Conservation (phyloP, 495 filamentous ascomycete species). For the Talaromyces proteolyticus region DNA sequence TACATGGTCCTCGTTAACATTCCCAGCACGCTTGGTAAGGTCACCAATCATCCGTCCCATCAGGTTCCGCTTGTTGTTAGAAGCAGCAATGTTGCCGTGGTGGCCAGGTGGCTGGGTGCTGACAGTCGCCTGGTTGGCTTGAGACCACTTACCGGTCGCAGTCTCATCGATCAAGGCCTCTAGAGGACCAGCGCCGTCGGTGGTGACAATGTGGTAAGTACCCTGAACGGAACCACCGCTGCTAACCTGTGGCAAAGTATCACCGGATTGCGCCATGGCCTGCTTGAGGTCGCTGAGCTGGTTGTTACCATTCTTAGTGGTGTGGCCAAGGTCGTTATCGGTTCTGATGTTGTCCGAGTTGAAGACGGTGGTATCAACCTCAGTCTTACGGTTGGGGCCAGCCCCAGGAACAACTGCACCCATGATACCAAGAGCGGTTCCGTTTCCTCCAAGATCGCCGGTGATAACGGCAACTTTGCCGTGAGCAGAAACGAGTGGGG, state of each 20-base stretch:
- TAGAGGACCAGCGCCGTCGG: constrained; percentile 31
- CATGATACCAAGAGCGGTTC: constrained; percentile 1
- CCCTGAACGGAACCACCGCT: constrained; percentile 23
- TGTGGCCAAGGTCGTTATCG: neutral
- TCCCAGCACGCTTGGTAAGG: constrained; percentile 22
- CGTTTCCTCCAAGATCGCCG: constrained; percentile 2
- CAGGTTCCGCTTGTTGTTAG: neutral
- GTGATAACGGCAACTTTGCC: constrained; percentile 1
- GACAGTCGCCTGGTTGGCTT: constrained; percentile 5
- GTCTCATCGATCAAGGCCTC: constrained; percentile 29
- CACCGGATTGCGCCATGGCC: constrained; percentile 27
- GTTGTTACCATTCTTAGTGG: neutral
- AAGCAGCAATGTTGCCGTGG: neutral
- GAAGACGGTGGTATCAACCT: constrained; percentile 2
- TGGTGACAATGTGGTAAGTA: constrained; percentile 31
- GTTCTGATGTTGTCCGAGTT: neutral
- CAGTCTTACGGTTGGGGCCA: constrained; percentile 1
- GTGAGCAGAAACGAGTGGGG: neutral
- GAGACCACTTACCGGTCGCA: constrained; percentile 23
- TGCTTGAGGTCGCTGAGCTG: neutral
- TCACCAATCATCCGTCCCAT: constrained; percentile 2
- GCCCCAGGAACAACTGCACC: neutral
- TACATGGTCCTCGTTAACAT: constrained; percentile 25
- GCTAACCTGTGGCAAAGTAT: constrained; percentile 27
- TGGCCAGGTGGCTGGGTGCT: neutral